Evolutionary conservation across 2,329 filamentous ascomycete species (phyloP), one percentile per base, ranked within the genome.

Genomic region (Elsinoe necatrix): DNA sequence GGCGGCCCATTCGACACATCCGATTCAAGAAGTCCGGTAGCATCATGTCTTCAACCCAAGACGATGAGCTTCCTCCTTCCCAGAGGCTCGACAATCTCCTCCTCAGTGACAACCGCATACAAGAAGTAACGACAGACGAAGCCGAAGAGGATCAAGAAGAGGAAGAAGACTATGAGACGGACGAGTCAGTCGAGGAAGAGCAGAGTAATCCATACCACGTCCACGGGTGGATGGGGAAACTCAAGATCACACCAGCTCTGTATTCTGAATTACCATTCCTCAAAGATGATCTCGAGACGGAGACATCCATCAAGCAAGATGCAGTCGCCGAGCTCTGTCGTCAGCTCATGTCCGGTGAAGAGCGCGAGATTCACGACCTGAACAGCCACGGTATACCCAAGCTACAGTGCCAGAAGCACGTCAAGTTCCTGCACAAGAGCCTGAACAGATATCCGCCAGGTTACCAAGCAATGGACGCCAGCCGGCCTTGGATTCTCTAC

Each of bases 401-500:
- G 57, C 80, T 98, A n/a, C 79, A 84, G 63, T 82, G 86, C 41
- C 73, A 75, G 58, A 71, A 73, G 41, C 82, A 85, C 71, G 74
- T 81, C 58, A 71, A 68, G 31, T 91, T 89, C 67, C 72, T 91
- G 51, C 75, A 76, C 57, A 71, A 75, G 55, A 73, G 73, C 9
- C 65, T 84, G 41, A 73, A 73, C 42, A 76, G 75, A 50, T 82
- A 95, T 59, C 89, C 92, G 0, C 73, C 80, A 6, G 75, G 75
- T 2, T 95, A 86, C 71, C 83, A 85, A 54, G 79, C 78, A 50
- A 81, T 90, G 63, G 93, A 98, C 75, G 86, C 93, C 29, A 91
- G 87, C 67, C 79, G 92, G 56, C 91, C 93, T 8, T 98, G 93
- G 93, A 81, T 95, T 66, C 79, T 95, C 61, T 97, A 96, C 74